Conservation (phyloP, 2,329 filamentous ascomycete species). For the Achaetomium macrosporum region DNA sequence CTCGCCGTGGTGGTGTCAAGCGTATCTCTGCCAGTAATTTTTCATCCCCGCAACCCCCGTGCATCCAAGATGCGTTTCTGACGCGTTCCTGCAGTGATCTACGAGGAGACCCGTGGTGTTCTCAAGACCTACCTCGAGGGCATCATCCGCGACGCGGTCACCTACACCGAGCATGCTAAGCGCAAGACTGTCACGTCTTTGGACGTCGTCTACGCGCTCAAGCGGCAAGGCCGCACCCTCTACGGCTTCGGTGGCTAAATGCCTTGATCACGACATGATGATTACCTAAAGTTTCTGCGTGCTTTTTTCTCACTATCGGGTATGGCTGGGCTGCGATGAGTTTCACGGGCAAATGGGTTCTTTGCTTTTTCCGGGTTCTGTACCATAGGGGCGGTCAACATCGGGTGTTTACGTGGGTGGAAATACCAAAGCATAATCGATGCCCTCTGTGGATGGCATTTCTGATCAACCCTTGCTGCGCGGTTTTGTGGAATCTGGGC, state of each 20-base stretch:
- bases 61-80: not conserved
- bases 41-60: not conserved
- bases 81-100: conserved; percentile 52
- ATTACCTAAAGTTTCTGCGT: conserved; percentile 9
- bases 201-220: conserved; percentile 62
- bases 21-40: conserved; percentile 91
- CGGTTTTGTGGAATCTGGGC: not conserved
- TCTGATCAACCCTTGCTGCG: conserved; percentile 7
- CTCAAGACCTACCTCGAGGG: conserved; percentile 74
- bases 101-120: conserved; percentile 72
- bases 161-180: conserved; percentile 76
- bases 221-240: conserved; percentile 68
- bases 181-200: conserved; percentile 71
- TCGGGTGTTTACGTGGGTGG: conserved; percentile 11
- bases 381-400: conserved; percentile 19
- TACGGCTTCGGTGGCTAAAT: conserved; percentile 85
- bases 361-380: conserved; percentile 14
- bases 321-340: conserved; percentile 18
- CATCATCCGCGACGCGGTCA: conserved; percentile 71
- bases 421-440: conserved; percentile 19
- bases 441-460: not conserved
- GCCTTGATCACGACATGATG: conserved; percentile 9
- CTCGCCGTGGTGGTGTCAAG: conserved; percentile 99
- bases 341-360: conserved; percentile 21
- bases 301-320: conserved; percentile 11